These are phyloP conservation scores for Penicillium sp. DNA, from an alignment of 2,329 filamentous ascomycete genomes.

Conservation along the genomic window DNA sequence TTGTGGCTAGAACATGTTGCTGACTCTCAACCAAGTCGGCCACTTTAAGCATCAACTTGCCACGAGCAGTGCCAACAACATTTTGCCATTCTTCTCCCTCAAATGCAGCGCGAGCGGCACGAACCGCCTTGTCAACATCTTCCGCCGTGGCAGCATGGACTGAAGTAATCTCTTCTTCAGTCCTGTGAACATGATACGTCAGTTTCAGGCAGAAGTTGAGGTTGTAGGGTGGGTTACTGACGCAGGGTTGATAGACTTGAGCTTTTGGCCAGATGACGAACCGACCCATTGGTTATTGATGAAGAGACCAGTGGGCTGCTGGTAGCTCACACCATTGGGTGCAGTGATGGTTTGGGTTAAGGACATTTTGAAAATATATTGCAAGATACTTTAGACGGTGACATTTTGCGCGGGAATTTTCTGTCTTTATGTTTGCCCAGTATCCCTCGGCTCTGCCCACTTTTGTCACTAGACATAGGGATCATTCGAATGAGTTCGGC, in stretches of 20 bases:
- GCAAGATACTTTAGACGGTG: too few relatives aligned
- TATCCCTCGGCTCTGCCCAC: too few relatives aligned
- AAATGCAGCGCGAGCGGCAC: constrained; percentile 66
- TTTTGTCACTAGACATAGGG: too few relatives aligned
- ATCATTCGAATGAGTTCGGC: too few relatives aligned
- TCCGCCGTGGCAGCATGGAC: constrained; percentile 64
- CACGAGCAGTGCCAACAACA: constrained; percentile 46
- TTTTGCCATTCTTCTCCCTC: constrained; percentile 64
- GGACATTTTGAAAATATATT: constrained; percentile 1
- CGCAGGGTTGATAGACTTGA: constrained; percentile 63
- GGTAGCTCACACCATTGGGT: constrained; percentile 67
- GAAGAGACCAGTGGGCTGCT: constrained; percentile 62
- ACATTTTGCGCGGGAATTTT: too few relatives aligned
- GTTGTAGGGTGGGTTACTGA: not conserved
- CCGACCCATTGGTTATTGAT: constrained; percentile 48
- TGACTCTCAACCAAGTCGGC: constrained; percentile 30
- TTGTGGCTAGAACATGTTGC: constrained; percentile 25
- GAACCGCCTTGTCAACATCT: constrained; percentile 67
- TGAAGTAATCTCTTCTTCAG: constrained; percentile 62
- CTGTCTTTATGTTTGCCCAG: too few relatives aligned
- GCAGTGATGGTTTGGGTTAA: constrained; percentile 57
- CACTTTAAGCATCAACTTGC: constrained; percentile 25
- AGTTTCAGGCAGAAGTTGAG: too few relatives aligned
- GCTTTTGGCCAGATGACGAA: constrained; percentile 57
- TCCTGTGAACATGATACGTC: not conserved